phyloP scores from a whole-genome alignment of 371 early-diverging fungal genomes.

The Rhizomucor pusillus region DNA sequence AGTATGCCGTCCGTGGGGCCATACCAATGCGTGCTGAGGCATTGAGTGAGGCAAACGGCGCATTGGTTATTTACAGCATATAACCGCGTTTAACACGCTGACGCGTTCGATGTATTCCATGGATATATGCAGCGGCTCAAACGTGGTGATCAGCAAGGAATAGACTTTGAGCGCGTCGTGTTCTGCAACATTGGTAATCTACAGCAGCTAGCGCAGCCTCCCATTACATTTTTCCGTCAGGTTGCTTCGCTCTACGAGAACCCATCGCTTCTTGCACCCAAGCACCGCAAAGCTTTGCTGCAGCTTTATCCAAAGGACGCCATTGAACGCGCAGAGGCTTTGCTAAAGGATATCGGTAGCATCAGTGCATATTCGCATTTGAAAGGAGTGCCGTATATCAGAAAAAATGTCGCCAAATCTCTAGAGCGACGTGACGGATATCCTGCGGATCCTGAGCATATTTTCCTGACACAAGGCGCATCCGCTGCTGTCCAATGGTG shows the following conservation, averaged over 20 bases:
- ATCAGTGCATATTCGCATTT: constrained; percentile 95
- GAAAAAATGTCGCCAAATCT: constrained; percentile 86
- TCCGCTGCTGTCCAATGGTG: constrained; percentile 88
- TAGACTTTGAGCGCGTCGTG: constrained; percentile 77
- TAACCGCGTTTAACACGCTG: too few species aligned
- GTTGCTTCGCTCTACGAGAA: constrained; percentile 64
- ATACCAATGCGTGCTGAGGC: constrained; percentile 95
- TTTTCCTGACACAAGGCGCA: constrained; percentile 91
- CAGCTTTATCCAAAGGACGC: constrained; percentile 82
- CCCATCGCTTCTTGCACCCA: constrained; percentile 70
- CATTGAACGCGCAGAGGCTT: constrained; percentile 75
- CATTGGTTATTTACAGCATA: too few species aligned
- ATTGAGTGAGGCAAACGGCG: constrained; percentile 50
- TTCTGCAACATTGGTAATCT: constrained; percentile 98
- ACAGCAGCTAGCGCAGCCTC: constrained; percentile 91
- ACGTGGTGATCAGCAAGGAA: constrained; percentile 38
- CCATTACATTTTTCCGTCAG: constrained; percentile 96
- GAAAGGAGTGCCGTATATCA: constrained; percentile 84
- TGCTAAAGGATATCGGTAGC: constrained; percentile 69
- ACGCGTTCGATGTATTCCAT: too few species aligned
- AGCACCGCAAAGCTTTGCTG: constrained; percentile 45
- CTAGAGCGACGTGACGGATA: constrained; percentile 84
- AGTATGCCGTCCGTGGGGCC: constrained; percentile 97
- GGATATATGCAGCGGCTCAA: neutral
- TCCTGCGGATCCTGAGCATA: constrained; percentile 76